Percentiles rank a stretch among this genome's conserved stretches.
These are phyloP conservation scores for Thermothelomyces thermophilus DNA, from an alignment of 2,329 filamentous ascomycete species.

Conservation along the genomic window DNA sequence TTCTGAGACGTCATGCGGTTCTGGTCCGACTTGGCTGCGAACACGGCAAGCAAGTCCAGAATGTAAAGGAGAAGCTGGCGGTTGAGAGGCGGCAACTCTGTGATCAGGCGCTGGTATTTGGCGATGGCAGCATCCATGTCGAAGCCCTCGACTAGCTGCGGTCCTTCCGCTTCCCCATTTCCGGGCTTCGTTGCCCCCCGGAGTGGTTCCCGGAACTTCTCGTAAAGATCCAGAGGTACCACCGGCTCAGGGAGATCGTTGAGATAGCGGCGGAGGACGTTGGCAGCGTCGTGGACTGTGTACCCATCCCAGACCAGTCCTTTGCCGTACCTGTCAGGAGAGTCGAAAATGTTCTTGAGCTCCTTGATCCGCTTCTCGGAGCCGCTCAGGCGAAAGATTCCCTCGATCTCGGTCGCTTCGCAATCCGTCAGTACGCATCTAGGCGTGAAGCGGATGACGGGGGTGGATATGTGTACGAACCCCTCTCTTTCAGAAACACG, in stretches of 20 bases:
- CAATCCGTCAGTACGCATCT: conserved; percentile 9
- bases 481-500: conserved; percentile 96
- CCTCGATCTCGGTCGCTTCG: conserved; percentile 84
- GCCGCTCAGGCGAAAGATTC: conserved; percentile 91
- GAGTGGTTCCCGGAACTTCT: conserved; percentile 80
- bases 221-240: conserved; percentile 88
- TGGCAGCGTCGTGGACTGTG: conserved; percentile 96
- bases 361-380: conserved; percentile 99
- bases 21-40: conserved; percentile 91
- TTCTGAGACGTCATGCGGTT: conserved; percentile 97
- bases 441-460: too few species aligned
- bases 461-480: conserved; percentile 45
- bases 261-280: conserved; percentile 89
- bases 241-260: conserved; percentile 96
- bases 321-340: conserved; percentile 91
- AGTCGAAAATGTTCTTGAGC: conserved; percentile 84
- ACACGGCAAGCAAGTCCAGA: conserved; percentile 89
- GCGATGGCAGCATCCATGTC: conserved; percentile 69
- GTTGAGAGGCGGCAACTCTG: conserved; percentile 85
- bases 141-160: conserved; percentile 67
- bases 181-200: conserved; percentile 64
- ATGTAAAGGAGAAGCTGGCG: conserved; percentile 93
- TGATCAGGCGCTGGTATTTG: conserved; percentile 84
- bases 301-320: conserved; percentile 96
- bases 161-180: conserved; percentile 60